Conservation (phyloP, 2,329 filamentous ascomycete species). For the Furcasterigmium furcatum region DNA sequence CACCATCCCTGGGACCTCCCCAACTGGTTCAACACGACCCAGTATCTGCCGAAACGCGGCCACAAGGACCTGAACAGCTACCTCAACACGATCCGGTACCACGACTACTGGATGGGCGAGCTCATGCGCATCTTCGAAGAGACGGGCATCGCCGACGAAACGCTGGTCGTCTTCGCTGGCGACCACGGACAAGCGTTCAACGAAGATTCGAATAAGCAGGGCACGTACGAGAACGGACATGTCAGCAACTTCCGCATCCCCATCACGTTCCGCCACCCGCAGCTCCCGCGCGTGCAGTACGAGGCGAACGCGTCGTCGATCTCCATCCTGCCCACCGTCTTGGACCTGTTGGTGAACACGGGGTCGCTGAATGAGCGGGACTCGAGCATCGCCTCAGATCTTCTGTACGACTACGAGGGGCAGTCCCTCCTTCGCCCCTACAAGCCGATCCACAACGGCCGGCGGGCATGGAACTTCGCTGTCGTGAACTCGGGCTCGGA, state of each 20-base stretch:
- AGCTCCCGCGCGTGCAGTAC: conserved; percentile 35
- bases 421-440: conserved; percentile 40
- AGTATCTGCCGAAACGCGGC: neutral
- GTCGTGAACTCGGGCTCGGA: conserved; percentile 36
- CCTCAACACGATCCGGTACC: conserved; percentile 35
- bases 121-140: conserved; percentile 37
- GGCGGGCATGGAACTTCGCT: conserved; percentile 45
- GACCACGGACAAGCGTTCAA: conserved; percentile 39
- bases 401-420: conserved; percentile 40
- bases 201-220: conserved; percentile 31
- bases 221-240: conserved; percentile 37
- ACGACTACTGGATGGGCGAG: conserved; percentile 33
- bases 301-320: conserved; percentile 34
- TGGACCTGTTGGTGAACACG: conserved; percentile 38
- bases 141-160: conserved; percentile 37
- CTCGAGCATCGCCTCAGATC: conserved; percentile 26
- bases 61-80: conserved; percentile 30
- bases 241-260: conserved; percentile 39
- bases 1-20: conserved; percentile 27
- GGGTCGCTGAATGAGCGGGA: conserved; percentile 29
- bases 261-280: conserved; percentile 38
- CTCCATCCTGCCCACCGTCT: conserved; percentile 40
- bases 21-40: neutral
- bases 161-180: conserved; percentile 40
- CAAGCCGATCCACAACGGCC: neutral